Conservation (phyloP, 352 stramenopile species). For the Phytopythium helicoides region DNA sequence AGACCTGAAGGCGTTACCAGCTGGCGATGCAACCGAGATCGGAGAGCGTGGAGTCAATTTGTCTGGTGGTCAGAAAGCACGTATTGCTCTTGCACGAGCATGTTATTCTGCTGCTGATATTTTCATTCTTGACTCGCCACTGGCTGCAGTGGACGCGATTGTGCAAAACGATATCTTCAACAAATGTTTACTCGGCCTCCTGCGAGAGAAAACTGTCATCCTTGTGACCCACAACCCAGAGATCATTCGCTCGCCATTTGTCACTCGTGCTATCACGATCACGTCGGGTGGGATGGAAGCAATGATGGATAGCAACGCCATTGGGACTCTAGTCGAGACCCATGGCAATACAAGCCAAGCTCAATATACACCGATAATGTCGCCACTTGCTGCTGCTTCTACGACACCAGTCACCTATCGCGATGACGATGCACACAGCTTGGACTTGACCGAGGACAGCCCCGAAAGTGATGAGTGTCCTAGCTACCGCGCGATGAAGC, state of each 20-base stretch:
- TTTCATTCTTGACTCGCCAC: conserved; percentile 43
- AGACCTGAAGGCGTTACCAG: conserved; percentile 68
- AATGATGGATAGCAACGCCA: background rate
- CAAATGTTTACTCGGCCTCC: conserved; percentile 54
- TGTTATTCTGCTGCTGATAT: conserved; percentile 54
- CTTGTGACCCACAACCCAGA: conserved; percentile 56
- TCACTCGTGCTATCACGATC: conserved; percentile 27
- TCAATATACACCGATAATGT: conserved; percentile 12
- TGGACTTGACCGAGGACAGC: background rate
- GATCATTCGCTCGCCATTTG: conserved; percentile 33
- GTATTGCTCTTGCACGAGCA: conserved; percentile 56
- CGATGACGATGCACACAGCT: conserved; percentile 8
- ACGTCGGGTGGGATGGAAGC: conserved; percentile 7
- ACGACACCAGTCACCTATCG: background rate
- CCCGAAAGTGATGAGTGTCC: background rate
- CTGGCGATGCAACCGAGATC: conserved; percentile 72
- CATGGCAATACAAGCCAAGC: conserved; percentile 7
- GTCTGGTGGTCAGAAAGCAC: conserved; percentile 56
- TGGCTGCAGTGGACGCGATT: conserved; percentile 46
- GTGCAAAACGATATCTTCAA: conserved; percentile 78
- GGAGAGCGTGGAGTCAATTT: conserved; percentile 64
- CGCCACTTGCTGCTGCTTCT: conserved; percentile 16
- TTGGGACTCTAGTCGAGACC: conserved; percentile 13
- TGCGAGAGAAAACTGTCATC: conserved; percentile 54
- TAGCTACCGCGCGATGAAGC: conserved; percentile 8